phyloP scores from a whole-genome alignment of 2,329 filamentous ascomycete genomes.

The Trichoderma simmonsii region DNA sequence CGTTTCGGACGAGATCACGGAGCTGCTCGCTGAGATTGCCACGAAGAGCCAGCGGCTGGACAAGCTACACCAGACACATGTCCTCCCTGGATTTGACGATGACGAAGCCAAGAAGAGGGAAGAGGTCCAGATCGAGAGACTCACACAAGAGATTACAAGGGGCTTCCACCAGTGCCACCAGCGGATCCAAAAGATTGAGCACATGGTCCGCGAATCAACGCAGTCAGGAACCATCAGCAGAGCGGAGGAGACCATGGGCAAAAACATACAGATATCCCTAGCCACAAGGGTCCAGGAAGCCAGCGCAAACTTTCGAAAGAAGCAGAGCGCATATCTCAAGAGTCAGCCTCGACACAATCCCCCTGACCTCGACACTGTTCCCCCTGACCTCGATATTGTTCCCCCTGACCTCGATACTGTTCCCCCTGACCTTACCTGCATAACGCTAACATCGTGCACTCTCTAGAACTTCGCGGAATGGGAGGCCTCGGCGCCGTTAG shows the following conservation, averaged over 20 bases:
- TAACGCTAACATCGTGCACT: not conserved
- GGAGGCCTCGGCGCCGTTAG: conserved; percentile 55
- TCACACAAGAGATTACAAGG: conserved; percentile 87
- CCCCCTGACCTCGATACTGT: too few species aligned
- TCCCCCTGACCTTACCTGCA: not conserved
- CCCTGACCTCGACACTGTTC: not conserved
- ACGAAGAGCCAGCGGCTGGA: conserved; percentile 82
- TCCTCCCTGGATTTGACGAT: conserved; percentile 94
- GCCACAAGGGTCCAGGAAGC: conserved; percentile 87
- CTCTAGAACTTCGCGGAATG: conserved; percentile 68
- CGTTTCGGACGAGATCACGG: conserved; percentile 87
- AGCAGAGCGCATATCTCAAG: conserved; percentile 93
- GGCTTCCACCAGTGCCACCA: conserved; percentile 87
- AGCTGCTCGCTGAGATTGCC: conserved; percentile 75
- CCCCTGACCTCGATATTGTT: not conserved
- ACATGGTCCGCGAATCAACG: conserved; percentile 78
- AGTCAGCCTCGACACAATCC: conserved; percentile 51
- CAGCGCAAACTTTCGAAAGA: conserved; percentile 90
- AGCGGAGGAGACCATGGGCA: conserved; percentile 92
- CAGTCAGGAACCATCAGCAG: conserved; percentile 68
- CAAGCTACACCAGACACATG: conserved; percentile 93
- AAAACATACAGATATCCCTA: conserved; percentile 90
- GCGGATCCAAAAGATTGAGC: conserved; percentile 82
- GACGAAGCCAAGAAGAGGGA: conserved; percentile 84
- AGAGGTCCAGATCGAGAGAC: conserved; percentile 81